These are phyloP conservation scores for Xylariales sp. DNA, from an alignment of 2,329 filamentous ascomycete species.

Conservation along the genomic window DNA sequence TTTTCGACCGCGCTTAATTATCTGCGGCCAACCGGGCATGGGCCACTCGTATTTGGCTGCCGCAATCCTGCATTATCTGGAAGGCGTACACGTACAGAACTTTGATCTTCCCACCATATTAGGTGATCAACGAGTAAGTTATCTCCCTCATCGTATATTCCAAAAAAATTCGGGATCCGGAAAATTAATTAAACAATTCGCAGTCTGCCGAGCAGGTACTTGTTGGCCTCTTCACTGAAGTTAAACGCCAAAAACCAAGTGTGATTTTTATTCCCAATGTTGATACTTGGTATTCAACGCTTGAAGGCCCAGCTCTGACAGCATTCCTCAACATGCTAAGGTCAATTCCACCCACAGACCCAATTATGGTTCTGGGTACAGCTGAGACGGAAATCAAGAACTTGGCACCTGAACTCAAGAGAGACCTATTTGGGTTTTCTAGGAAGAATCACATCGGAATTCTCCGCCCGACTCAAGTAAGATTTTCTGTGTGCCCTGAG, in stretches of 20 bases:
- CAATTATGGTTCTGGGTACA: constrained; percentile 82
- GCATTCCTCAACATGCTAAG: constrained; percentile 81
- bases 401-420: constrained; percentile 59
- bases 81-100: constrained; percentile 89
- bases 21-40: constrained; percentile 83
- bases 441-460: constrained; percentile 72
- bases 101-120: constrained; percentile 88
- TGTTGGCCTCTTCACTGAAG: constrained; percentile 85
- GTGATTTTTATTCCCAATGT: constrained; percentile 93
- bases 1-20: constrained; percentile 82
- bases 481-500: constrained; percentile 24
- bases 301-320: constrained; percentile 62
- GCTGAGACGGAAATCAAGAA: constrained; percentile 65
- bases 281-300: constrained; percentile 74
- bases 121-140: constrained; percentile 70
- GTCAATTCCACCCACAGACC: constrained; percentile 83
- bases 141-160: no score
- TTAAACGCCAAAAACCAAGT: constrained; percentile 90
- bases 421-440: constrained; percentile 82
- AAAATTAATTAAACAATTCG: no score
- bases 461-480: constrained; percentile 59
- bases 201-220: constrained; percentile 80
- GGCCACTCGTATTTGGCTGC: constrained; percentile 86
- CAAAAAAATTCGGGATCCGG: no score
- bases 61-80: constrained; percentile 84